Evolutionary conservation across 805 yeast genomes (phyloP), one percentile per base, ranked within the genome.

Genomic region (Hanseniaspora singularis): DNA sequence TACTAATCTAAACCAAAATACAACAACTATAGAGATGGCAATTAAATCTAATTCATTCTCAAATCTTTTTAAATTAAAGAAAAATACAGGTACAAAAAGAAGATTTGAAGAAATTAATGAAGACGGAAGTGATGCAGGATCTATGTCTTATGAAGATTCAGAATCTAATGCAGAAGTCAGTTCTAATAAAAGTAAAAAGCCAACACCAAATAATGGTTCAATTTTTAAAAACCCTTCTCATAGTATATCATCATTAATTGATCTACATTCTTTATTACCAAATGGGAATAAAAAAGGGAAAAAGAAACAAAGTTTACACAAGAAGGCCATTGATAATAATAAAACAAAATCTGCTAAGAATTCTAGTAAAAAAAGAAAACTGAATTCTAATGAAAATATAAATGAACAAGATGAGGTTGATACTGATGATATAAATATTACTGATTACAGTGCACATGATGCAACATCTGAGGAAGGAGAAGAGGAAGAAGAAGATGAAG

Each of bases 351-450:
- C 41, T 12, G 16, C 36, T 8, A 30, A 22, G 5, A 30, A 24
- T 36, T 23, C 30, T 26, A 23, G 24, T 18, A 44, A 44, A 23
- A 47, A 38, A 28, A 47, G 50, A 37, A 47, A 47, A 15, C 33
- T 40, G 20, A 40, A 40, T n/a, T 24, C 36, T 9, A 42, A 28
- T 15, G 27, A 32, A 18, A 23, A 23, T 12, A 30, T 28, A 20
- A 28, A 47, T 8, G 38, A 36, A 15, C 54, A 50, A 1, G 55
- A 54, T 53, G 54, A 57, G 64, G 33, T 71, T 69, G 50, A 64
- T 28, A 12, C 57, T 65, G 14, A 67, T 63, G 52, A 68, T 66
- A 34, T 30, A 2, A 30, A 32, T 26, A 44, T 45, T 6, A 39
- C 49, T 20, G 49, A 38, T 16, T 38, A 45, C 34, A 38, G 49